Percentiles rank a stretch among this genome's conserved stretches.
Evolutionary conservation across 352 stramenopile genomes (phyloP).

Genomic region (Globisporangium cederbergense): DNA sequence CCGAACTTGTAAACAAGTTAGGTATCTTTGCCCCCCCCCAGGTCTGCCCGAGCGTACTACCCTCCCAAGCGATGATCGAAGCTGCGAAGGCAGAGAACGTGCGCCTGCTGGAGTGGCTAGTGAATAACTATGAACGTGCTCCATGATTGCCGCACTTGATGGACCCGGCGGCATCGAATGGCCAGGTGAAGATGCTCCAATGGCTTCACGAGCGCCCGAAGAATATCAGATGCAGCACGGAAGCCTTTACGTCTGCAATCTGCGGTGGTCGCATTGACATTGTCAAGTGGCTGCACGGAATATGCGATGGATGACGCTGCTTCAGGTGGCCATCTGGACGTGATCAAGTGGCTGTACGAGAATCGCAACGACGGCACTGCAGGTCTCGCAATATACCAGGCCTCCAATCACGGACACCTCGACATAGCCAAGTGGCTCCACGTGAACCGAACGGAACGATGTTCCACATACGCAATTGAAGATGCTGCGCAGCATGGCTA

Average conservation of each 20-base stretch:
- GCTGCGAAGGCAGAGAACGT: neutral
- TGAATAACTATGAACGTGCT: neutral
- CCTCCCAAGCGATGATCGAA: neutral
- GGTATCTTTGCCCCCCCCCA: no score
- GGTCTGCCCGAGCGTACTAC: neutral
- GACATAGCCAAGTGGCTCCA: no score
- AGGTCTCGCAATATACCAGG: neutral
- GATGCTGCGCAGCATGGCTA: no score
- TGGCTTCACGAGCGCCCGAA: neutral
- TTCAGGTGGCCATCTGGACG: neutral
- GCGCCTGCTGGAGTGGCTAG: neutral
- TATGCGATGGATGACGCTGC: no score
- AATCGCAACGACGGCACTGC: neutral
- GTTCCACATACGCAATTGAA: no score
- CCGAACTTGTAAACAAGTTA: no score
- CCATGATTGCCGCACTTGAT: neutral
- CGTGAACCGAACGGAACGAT: no score
- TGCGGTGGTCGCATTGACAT: neutral
- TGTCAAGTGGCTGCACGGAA: neutral
- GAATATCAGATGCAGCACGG: neutral
- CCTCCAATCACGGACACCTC: constrained; percentile 9
- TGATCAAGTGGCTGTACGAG: neutral
- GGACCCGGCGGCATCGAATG: neutral
- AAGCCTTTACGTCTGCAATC: neutral
- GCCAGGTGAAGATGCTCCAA: neutral